Percentiles rank a stretch among this genome's conserved stretches.
These are phyloP conservation scores for Clarireedia homoeocarpa DNA, from an alignment of 2,329 filamentous ascomycete species.

Conservation along the genomic window DNA sequence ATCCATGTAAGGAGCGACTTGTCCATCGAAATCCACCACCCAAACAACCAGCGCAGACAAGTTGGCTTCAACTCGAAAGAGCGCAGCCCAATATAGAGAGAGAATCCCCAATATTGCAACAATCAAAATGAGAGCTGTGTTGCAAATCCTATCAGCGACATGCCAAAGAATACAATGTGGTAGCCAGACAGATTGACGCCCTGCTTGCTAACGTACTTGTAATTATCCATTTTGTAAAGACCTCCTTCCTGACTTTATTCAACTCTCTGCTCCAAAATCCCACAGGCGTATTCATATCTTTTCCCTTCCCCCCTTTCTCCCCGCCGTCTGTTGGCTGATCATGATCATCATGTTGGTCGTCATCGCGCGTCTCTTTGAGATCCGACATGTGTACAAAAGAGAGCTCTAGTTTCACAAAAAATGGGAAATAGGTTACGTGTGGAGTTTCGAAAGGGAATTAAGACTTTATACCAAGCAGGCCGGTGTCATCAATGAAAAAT, in stretches of 20 bases:
- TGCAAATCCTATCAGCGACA: neutral
- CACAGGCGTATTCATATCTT: conserved; percentile 11
- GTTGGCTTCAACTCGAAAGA: conserved; percentile 43
- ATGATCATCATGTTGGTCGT: neutral
- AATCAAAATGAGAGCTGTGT: neutral
- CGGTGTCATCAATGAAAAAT: too few relatives aligned
- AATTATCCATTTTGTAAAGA: conserved; percentile 18
- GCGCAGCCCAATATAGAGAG: conserved; percentile 53
- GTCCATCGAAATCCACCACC: conserved; percentile 56
- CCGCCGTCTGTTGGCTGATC: neutral
- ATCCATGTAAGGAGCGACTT: conserved; percentile 41
- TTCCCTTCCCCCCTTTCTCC: conserved; percentile 8
- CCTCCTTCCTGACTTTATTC: conserved; percentile 9
- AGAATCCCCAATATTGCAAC: conserved; percentile 33
- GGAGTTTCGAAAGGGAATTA: too few relatives aligned
- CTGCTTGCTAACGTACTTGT: conserved; percentile 17
- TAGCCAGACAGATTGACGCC: conserved; percentile 31
- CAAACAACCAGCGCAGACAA: conserved; percentile 42
- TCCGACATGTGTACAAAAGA: too few relatives aligned
- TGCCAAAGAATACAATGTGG: neutral
- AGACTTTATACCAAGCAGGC: too few relatives aligned
- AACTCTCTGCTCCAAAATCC: conserved; percentile 21
- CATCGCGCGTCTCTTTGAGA: neutral
- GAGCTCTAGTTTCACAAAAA: too few relatives aligned
- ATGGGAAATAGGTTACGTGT: too few relatives aligned